Conservation (phyloP, 2,329 filamentous ascomycete species). For the Venturiaceae sp. region DNA sequence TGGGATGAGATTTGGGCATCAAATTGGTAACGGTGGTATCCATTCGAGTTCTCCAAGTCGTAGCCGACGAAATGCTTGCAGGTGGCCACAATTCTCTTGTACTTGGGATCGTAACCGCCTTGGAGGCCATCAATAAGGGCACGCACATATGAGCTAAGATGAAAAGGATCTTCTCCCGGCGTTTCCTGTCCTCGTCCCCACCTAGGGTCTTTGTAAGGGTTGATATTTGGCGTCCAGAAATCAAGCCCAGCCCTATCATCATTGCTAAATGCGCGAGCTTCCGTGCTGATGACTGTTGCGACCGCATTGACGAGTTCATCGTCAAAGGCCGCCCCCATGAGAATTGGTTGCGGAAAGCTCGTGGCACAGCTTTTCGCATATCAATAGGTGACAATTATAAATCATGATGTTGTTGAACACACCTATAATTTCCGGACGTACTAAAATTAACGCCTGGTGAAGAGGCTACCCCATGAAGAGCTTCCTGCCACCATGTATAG, state of each 20-base stretch:
- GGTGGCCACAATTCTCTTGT: constrained; percentile 32
- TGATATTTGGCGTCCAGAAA: constrained; percentile 51
- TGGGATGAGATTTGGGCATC: constrained; percentile 48
- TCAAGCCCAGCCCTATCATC: constrained; percentile 41
- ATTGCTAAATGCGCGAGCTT: constrained; percentile 58
- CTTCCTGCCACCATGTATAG: constrained; percentile 55
- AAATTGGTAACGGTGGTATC: constrained; percentile 35
- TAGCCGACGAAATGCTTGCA: constrained; percentile 35
- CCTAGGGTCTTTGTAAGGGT: constrained; percentile 52
- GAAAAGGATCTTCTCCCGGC: constrained; percentile 46
- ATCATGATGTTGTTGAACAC: not conserved
- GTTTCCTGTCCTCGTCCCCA: constrained; percentile 54
- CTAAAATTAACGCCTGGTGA: constrained; percentile 47
- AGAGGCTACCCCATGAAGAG: constrained; percentile 50
- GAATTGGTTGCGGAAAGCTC: constrained; percentile 55
- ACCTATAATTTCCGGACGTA: constrained; percentile 36
- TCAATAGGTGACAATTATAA: too few species aligned
- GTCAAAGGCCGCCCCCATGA: constrained; percentile 54
- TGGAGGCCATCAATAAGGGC: constrained; percentile 46
- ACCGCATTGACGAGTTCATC: constrained; percentile 50
- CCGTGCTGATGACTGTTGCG: constrained; percentile 45
- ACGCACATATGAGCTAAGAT: constrained; percentile 41
- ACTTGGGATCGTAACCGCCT: constrained; percentile 16
- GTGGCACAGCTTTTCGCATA: constrained; percentile 52
- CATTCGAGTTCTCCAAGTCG: constrained; percentile 21